Base-by-base conservation (phyloP, 352 stramenopile genomes). In the Phytopythium mirpurense region DNA sequence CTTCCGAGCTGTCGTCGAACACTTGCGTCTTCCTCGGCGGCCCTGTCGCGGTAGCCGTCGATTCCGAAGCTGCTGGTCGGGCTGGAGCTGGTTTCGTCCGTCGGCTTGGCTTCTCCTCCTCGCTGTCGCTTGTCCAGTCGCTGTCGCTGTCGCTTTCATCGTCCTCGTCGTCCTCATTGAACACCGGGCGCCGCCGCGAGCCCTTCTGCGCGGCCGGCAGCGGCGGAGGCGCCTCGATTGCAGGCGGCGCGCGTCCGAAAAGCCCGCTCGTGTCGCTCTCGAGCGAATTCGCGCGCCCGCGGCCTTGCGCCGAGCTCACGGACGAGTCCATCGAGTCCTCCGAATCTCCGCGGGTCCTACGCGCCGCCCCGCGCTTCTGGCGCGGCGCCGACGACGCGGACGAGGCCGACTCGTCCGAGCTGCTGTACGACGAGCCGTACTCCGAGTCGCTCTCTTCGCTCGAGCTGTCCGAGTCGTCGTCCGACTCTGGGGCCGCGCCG, bases 391-490 rank as follows among this genome's bases (percentile, higher is more conserved):
- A 24, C 15, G 49, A 56, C 7, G 50, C 49, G 11, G 59, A 68
- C 16, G 58, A 70, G 18, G 61, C 66, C 24, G 74, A 84, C 19
- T 78, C 72, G 44, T 90, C 77, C 18, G 74, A 88, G 55, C 75
- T 88, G 59, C 78, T 87, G 52, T 88, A 86, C 2, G 74, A 83
- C 14, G 78, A 88, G 1, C 51, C 71, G 43, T 80, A 74, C 48
- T 78, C 74, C 34, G 72, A 86, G 19, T 84, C 75, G 34, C 78
- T 85, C 14, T 81, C 76, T 8, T 71, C 63, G 31, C 60, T 73
- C 21, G 63, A 73, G 38, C 63, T 73, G 14, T 74, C 68, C 14
- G 43, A 52, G 43, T 76, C 63, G 27, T 52, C 41, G 36, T 74
- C 65, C 14, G 83, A 68, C 23, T 89, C 83, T 0, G 83, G 83